Evolutionary conservation across 208 protist species (phyloP).

Genomic region (Crithidia fasciculata): DNA sequence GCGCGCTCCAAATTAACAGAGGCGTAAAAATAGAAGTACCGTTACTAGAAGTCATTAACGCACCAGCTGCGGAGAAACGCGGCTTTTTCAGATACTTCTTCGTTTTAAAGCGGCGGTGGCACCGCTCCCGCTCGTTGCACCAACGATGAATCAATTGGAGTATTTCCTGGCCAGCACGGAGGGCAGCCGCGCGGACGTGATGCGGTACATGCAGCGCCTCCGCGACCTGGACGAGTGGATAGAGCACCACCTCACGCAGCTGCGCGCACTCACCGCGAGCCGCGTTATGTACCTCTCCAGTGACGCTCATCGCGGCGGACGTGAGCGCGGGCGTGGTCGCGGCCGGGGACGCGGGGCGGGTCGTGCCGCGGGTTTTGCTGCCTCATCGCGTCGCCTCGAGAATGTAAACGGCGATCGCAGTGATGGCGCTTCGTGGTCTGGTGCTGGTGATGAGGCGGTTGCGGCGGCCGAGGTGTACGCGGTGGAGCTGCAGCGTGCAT

Average conservation of each 20-base stretch:
- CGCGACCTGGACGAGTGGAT: slow-evolving; percentile 70
- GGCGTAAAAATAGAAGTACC: not conserved
- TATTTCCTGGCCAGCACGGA: slow-evolving; percentile 77
- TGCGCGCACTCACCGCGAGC: slow-evolving; percentile 44
- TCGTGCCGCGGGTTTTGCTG: not conserved
- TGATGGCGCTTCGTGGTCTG: not conserved
- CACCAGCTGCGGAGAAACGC: slow-evolving; percentile 12
- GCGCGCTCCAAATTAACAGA: too few species aligned
- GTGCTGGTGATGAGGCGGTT: not conserved
- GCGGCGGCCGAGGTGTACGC: slow-evolving; percentile 1
- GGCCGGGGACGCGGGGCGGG: slow-evolving; percentile 1
- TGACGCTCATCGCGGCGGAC: not conserved
- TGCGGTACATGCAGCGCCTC: slow-evolving; percentile 69
- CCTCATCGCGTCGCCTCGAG: not conserved
- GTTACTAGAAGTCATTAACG: not conserved
- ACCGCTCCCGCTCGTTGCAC: too few species aligned
- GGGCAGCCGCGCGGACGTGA: slow-evolving; percentile 53
- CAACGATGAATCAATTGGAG: slow-evolving; percentile 70
- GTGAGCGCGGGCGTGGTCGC: not conserved
- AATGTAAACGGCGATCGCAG: not conserved
- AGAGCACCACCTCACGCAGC: slow-evolving; percentile 48
- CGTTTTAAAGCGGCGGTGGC: too few species aligned
- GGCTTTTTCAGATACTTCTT: not conserved
- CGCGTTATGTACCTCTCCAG: slow-evolving; percentile 21
- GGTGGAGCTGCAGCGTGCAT: slow-evolving; percentile 21